Conservation (phyloP, 1,284 basidiomycete species). For the Clitocybe nebularis region DNA sequence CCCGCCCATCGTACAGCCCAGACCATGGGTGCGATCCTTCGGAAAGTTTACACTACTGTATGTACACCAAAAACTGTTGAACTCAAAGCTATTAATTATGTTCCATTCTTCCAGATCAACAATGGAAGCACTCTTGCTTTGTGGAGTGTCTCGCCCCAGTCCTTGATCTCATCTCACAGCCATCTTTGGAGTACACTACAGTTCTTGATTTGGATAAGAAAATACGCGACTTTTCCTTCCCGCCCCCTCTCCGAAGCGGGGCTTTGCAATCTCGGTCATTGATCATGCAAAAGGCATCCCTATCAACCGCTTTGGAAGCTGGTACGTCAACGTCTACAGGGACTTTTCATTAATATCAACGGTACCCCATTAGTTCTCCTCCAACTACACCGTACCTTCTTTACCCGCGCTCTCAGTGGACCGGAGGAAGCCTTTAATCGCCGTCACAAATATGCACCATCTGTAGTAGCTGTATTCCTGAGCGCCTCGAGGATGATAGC, state of each 20-base stretch:
- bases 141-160: constrained; percentile 52
- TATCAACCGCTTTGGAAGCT: constrained; percentile 53
- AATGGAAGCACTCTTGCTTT: constrained; percentile 62
- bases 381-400: constrained; percentile 63
- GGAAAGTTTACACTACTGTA: constrained; percentile 36
- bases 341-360: constrained; percentile 3
- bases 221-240: constrained; percentile 56
- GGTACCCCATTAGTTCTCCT: constrained; percentile 43
- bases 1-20: constrained; percentile 36
- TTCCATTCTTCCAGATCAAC: constrained; percentile 47
- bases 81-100: neutral
- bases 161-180: constrained; percentile 54
- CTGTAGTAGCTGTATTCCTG: constrained; percentile 57
- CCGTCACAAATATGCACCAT: constrained; percentile 53
- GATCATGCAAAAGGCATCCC: constrained; percentile 53
- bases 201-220: constrained; percentile 54
- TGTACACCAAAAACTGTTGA: constrained; percentile 10
- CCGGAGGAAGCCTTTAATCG: constrained; percentile 49
- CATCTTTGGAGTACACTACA: constrained; percentile 44
- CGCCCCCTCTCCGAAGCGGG: constrained; percentile 37
- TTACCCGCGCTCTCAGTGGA: constrained; percentile 54
- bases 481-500: constrained; percentile 52
- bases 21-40: constrained; percentile 29
- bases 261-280: constrained; percentile 34
- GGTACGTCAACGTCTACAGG: constrained; percentile 30